A percentile compares a stretch with the other conserved stretches of the same genome.
phyloP scores from a whole-genome alignment of 129 eudicot genomes.

The Artemisia annua region DNA sequence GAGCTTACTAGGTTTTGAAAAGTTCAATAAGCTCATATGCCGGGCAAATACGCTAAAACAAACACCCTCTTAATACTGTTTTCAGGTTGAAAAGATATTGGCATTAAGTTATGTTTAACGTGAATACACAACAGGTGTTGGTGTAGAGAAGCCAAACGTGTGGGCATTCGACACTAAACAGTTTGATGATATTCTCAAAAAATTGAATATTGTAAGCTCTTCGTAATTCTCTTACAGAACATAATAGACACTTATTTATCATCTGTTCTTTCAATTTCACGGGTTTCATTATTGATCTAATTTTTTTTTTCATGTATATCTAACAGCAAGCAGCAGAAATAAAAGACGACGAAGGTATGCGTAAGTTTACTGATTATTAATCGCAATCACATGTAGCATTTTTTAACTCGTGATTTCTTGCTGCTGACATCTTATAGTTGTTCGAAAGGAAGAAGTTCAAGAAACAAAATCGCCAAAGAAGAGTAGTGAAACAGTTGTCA shows the following conservation, averaged over 20 bases:
- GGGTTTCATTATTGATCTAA: conserved; percentile 5
- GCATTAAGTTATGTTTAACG: not conserved
- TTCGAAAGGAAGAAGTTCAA: conserved; percentile 34
- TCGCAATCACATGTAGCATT: conserved; percentile 9
- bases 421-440: conserved; percentile 27
- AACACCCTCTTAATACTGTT: too few relatives aligned
- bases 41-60: too few relatives aligned
- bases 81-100: too few relatives aligned
- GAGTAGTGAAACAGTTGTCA: conserved; percentile 36
- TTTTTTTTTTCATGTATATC: conserved; percentile 11
- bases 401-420: conserved; percentile 19
- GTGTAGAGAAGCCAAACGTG: conserved; percentile 72
- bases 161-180: conserved; percentile 98
- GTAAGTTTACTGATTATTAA: not conserved
- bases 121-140: conserved; percentile 56
- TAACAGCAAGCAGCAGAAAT: conserved; percentile 55
- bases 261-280: too few relatives aligned
- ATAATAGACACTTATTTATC: too few relatives aligned
- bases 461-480: conserved; percentile 9
- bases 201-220: conserved; percentile 71
- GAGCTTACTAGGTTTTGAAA: too few relatives aligned
- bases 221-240: not conserved
- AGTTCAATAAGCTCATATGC: too few relatives aligned
- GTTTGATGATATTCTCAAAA: conserved; percentile 85
- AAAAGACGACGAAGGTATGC: conserved; percentile 53